Evolutionary conservation across 2,329 filamentous ascomycete genomes (phyloP), one percentile per base, ranked within the genome.

Genomic region (Colletotrichum liaoningense): DNA sequence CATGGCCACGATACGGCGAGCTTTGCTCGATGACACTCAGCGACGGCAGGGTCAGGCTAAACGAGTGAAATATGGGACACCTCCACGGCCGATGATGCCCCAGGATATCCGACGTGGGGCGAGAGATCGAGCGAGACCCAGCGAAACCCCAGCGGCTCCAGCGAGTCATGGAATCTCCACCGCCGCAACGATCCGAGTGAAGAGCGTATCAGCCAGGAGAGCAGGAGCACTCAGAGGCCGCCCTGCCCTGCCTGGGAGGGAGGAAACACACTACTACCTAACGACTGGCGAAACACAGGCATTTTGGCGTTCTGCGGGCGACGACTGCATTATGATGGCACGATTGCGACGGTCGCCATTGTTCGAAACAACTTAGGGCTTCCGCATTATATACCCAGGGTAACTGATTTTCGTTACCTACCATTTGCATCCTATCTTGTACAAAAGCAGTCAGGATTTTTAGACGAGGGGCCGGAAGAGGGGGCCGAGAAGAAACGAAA

Each of bases 331-430:
- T 52, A 65, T 35, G 60, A 70, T 30, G 67, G 55, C 22, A 73
- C 42, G 66, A 73, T 30, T 49, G 46, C 38, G 22, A 57, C 66
- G 60, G 35, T 16, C 35, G 67, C 33, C 60, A 49, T 62, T 52
- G 46, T 58, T 38, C 24, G 67, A 62, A 65, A 56, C 19, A 55
- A 26, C 28, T 26, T 33, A 30, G 67, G 60, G 46, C 60, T 38
- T 73, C 70, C 49, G 71, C 71, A 70, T 71, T 54, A 62, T 70
- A 73, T 71, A 73, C 71, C 71, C 71, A 73, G 38, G 57, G 60
- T 46, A 35, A 64, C 57, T 66, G 67, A 38, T 28, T 58, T 63
- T 62, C 14, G 11, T 56, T 62, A 22, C 5, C 22, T 59, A 49
- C 42, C 42, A 19, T 56, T 69, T 65, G 64, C 65, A 42, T 69